phyloP scores from a whole-genome alignment of 2,329 filamentous ascomycete species.

The Botryotinia globosa region DNA sequence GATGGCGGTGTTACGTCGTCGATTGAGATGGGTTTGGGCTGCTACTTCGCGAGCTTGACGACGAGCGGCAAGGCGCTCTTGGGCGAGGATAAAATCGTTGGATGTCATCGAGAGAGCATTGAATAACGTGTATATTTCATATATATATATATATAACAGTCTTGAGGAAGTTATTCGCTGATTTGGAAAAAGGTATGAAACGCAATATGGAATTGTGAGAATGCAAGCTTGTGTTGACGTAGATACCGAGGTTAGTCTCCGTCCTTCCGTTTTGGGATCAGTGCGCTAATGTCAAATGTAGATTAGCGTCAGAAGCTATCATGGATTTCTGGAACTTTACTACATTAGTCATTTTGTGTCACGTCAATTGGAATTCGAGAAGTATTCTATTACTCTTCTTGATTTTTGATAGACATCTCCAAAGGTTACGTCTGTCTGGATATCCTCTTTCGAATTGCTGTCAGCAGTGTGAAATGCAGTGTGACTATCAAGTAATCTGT shows the following conservation, averaged over 20 bases:
- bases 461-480: neutral
- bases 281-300: neutral
- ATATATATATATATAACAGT: neutral
- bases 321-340: constrained; percentile 1
- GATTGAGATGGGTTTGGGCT: constrained; percentile 52
- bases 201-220: neutral
- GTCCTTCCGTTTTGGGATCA: constrained; percentile 3
- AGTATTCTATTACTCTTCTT: neutral
- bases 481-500: neutral
- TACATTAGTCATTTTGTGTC: neutral
- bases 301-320: constrained; percentile 2
- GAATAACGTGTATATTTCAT: neutral
- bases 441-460: neutral
- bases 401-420: no score
- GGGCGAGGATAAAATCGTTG: constrained; percentile 73
- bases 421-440: neutral
- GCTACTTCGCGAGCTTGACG: constrained; percentile 72
- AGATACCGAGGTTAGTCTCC: constrained; percentile 17
- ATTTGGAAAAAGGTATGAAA: neutral
- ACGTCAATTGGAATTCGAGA: neutral
- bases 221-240: constrained; percentile 11
- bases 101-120: constrained; percentile 36
- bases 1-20: constrained; percentile 49
- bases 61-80: constrained; percentile 79
- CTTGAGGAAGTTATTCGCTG: neutral